These are phyloP conservation scores for Fistulinella prunicolor DNA, from an alignment of 768 basidiomycete species.

Conservation along the genomic window DNA sequence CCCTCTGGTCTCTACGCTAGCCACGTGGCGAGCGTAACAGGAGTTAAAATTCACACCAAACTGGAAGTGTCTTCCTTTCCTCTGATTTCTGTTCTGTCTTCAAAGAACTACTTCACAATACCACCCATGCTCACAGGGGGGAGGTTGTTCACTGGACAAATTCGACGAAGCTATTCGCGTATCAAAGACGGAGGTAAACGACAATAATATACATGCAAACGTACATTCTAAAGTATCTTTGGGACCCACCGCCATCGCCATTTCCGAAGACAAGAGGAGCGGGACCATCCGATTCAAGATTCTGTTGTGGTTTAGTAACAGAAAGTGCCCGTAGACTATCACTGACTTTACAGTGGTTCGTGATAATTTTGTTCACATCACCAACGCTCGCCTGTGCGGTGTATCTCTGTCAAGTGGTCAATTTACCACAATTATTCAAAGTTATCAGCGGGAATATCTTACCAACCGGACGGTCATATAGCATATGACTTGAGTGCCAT, in stretches of 20 bases:
- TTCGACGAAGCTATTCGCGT: constrained; percentile 71
- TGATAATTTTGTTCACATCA: constrained; percentile 81
- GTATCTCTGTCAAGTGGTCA: constrained; percentile 57
- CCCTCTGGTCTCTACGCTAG: too few species aligned
- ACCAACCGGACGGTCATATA: constrained; percentile 97
- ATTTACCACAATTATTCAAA: neutral
- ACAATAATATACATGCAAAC: constrained; percentile 10
- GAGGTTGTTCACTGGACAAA: constrained; percentile 79
- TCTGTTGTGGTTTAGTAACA: constrained; percentile 41
- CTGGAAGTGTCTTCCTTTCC: constrained; percentile 73
- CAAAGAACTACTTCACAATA: constrained; percentile 91
- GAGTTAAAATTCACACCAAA: too few species aligned
- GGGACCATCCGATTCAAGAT: constrained; percentile 73
- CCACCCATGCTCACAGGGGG: constrained; percentile 86
- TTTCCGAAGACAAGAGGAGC: constrained; percentile 93
- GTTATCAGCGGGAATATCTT: constrained; percentile 9
- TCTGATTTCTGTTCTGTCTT: constrained; percentile 44
- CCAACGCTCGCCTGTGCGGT: constrained; percentile 87
- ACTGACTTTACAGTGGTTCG: constrained; percentile 86
- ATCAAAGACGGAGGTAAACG: neutral
- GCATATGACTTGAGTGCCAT: constrained; percentile 90
- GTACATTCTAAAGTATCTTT: constrained; percentile 92
- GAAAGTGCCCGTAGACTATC: neutral
- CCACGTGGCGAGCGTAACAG: too few species aligned
- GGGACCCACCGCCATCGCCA: constrained; percentile 90